Evolutionary conservation across 257 asterid genomes (phyloP), one percentile per base, ranked within the genome.

Genomic region (Jaltomata sinuosa): DNA sequence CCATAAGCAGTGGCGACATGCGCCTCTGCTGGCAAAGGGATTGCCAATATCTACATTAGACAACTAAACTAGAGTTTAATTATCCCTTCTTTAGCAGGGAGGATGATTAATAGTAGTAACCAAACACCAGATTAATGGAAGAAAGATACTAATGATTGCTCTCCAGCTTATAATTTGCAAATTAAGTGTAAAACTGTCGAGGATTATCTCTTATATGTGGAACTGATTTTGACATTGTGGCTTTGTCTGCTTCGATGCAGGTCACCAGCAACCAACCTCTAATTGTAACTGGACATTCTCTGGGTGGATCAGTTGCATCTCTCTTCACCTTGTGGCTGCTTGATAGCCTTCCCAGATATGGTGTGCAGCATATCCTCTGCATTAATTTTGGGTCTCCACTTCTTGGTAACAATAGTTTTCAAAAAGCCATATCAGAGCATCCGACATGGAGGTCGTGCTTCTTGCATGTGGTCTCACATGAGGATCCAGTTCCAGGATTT

Each of bases 321-420:
- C 88, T 87, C 16, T 87, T 87, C 86, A 87, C 89, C 49, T 85
- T 87, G 81, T 85, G 88, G 86, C 79, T 87, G 72, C 89, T 87
- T 67, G 83, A 83, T 27, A 78, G 59, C 64, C 74, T 85, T 32
- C 40, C 82, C 34, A 72, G 52, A 7, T 16, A 80, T 68, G 79
- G 64, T 62, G 49, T 79, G 34, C 86, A 78, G 72, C 85, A 22
- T 4, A 82, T 82, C 57, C 85, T 87, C 55, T 87, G 89, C 85
- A 85, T 87, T 85, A 84, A 88, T 57, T 87, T 85, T 59, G 89
- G 88, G 15, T 78, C 89, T 2, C 86, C 86, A 59, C 85, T 87
- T 36, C 86, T 87, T 54, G 89, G 89, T 34, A 85, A 85, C 52
- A 79, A 65, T 65, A 61, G 62, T 64, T 87, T 87, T 82, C 89